These are phyloP conservation scores for Aleurites moluccanus DNA, from an alignment of 441 rosid species.

Conservation along the genomic window DNA sequence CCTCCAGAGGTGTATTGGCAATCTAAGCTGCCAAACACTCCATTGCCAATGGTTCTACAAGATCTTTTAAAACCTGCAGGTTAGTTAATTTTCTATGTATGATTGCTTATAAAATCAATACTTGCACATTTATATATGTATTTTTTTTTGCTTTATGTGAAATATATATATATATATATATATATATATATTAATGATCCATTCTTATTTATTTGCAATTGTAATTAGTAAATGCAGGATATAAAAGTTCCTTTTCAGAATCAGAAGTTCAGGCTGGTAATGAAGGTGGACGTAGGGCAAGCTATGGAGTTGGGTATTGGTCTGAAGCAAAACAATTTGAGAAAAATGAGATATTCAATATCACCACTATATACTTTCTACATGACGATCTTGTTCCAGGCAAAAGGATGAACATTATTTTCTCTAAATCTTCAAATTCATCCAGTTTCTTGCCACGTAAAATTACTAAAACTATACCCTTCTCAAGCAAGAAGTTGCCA, in stretches of 20 bases:
- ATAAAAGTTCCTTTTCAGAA: neutral
- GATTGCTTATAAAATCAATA: no score
- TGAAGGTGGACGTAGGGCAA: neutral
- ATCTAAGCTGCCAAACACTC: constrained; percentile 6
- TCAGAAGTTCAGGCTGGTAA: no score
- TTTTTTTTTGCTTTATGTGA: no score
- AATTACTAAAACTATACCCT: neutral
- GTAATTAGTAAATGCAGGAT: neutral
- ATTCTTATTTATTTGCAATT: no score
- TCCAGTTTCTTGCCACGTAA: neutral
- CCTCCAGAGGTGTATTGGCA: neutral
- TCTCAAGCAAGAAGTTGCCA: neutral
- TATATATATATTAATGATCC: no score
- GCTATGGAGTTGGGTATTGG: neutral
- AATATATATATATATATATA: no score
- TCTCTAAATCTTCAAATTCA: neutral
- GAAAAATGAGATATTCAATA: neutral
- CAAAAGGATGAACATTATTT: neutral
- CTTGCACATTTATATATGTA: no score
- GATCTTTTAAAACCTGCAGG: neutral
- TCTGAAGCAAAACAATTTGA: neutral
- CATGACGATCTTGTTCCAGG: neutral
- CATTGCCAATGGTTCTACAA: neutral
- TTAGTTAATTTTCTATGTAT: neutral
- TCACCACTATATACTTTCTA: constrained; percentile 5